Base-by-base conservation (phyloP, 2,329 filamentous ascomycete species). In the Arthrobotrys sinensis region DNA sequence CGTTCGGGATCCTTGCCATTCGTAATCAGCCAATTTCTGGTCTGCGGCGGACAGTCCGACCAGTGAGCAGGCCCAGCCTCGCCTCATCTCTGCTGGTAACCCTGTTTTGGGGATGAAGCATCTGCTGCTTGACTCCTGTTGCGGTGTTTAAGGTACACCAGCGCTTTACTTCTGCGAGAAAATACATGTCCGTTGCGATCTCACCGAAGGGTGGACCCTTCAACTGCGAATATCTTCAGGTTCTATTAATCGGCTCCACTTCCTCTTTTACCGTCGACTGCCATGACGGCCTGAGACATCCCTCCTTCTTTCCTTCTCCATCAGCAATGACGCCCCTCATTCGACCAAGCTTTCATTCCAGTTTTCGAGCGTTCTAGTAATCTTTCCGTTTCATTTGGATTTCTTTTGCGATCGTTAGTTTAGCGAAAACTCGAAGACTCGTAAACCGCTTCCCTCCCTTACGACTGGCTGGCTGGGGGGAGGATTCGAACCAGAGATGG, bases 21-120 rank as follows among this genome's bases (percentile, higher is more conserved):
- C 65, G 72, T 76, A 76, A 76, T 76, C 72, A 70, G 72, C 52
- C 72, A 76, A 70, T 76, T 76, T 76, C 71, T 69, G 19, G 65
- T 43, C 72, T 69, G 72, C 46, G 48, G 34, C 36, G 19, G 32
- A 69, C 36, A 62, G 64, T 40, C 55, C 19, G 63, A 76, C 64
- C 65, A 76, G 72, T 76, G 45, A 76, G 72, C 69, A 60, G 50
- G 60, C 69, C 69, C 69, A 73, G 69, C 69, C 72, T 76, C 72
- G 65, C 68, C 68, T 64, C 72, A 76, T 76, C 72, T 73, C 69
- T 43, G 55, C 69, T 46, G 50, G 69, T 48, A 57, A 73, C 65
- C 65, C 72, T 76, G 72, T 65, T 76, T 76, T 64, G 65, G 71
- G 72, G 63, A 34, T 19, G 62, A 52, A 48, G 60, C 64, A 50